phyloP scores from a whole-genome alignment of 140 eudicot genomes.

The Senecio squalidus region DNA sequence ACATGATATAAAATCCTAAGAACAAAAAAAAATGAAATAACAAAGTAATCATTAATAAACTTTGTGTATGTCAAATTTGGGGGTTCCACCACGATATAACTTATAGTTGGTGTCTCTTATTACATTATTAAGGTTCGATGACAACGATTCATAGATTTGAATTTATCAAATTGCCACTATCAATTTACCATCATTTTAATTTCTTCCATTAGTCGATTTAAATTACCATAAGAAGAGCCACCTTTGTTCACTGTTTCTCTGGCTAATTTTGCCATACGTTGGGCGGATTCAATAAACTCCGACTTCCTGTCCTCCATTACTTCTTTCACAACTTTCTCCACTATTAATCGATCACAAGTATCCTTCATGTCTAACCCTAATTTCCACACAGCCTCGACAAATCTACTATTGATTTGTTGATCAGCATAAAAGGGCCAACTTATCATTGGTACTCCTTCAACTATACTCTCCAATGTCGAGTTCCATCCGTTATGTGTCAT shows the following conservation, averaged over 20 bases:
- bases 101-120: no score
- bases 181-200: slow-evolving; percentile 30
- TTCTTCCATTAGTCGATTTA: slow-evolving; percentile 38
- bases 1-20: no score
- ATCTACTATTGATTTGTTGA: slow-evolving; percentile 60
- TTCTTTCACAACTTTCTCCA: slow-evolving; percentile 47
- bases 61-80: no score
- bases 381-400: slow-evolving; percentile 53
- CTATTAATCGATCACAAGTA: slow-evolving; percentile 34
- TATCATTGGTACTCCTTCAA: slow-evolving; percentile 57
- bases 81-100: no score
- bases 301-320: slow-evolving; percentile 46
- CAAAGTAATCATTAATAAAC: no score
- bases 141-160: no score
- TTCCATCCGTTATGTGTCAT: slow-evolving; percentile 86
- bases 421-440: slow-evolving; percentile 65
- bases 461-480: slow-evolving; percentile 54
- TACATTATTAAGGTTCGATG: no score
- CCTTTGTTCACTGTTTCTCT: slow-evolving; percentile 29
- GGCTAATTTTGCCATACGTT: slow-evolving; percentile 33
- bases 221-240: slow-evolving; percentile 39
- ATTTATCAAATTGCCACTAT: no score
- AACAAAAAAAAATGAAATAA: no score
- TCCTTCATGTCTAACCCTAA: slow-evolving; percentile 72
- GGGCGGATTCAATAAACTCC: slow-evolving; percentile 29